Conservation (phyloP, 176 grass and related monocot genomes). For the Triticum urartu region DNA sequence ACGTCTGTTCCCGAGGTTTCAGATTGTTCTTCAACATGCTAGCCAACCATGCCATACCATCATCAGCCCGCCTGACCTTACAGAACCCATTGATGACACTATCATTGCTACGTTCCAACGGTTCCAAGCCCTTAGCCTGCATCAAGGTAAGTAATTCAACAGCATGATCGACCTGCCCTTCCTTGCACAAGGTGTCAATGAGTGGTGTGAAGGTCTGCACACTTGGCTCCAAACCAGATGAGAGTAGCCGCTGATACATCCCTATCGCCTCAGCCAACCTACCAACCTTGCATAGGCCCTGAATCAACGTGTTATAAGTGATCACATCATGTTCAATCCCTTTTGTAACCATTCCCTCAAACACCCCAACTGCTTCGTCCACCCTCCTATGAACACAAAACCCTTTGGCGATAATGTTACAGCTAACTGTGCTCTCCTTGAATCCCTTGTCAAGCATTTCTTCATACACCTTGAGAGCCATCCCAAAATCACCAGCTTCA, state of each 20-base stretch:
- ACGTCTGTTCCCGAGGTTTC: conserved; percentile 50
- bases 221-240: conserved; percentile 53
- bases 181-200: conserved; percentile 54
- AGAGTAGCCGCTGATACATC: conserved; percentile 46
- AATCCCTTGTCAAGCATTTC: conserved; percentile 71
- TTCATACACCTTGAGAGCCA: conserved; percentile 54
- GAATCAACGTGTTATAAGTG: conserved; percentile 74
- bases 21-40: conserved; percentile 72
- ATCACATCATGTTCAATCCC: conserved; percentile 59
- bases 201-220: conserved; percentile 60
- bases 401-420: conserved; percentile 55
- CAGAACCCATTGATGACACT: conserved; percentile 66
- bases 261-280: conserved; percentile 36
- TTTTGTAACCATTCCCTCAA: conserved; percentile 60
- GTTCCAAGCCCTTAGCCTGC: conserved; percentile 63
- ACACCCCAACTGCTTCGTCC: conserved; percentile 48
- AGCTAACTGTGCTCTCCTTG: conserved; percentile 57
- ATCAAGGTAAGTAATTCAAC: conserved; percentile 66
- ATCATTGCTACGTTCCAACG: conserved; percentile 55
- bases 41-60: conserved; percentile 73
- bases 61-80: conserved; percentile 52
- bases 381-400: conserved; percentile 49
- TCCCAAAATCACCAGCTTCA: conserved; percentile 56
- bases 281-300: conserved; percentile 61
- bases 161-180: conserved; percentile 54